Base-by-base conservation (phyloP, 177 flowering plant species). In the Vitis hybrid region DNA sequence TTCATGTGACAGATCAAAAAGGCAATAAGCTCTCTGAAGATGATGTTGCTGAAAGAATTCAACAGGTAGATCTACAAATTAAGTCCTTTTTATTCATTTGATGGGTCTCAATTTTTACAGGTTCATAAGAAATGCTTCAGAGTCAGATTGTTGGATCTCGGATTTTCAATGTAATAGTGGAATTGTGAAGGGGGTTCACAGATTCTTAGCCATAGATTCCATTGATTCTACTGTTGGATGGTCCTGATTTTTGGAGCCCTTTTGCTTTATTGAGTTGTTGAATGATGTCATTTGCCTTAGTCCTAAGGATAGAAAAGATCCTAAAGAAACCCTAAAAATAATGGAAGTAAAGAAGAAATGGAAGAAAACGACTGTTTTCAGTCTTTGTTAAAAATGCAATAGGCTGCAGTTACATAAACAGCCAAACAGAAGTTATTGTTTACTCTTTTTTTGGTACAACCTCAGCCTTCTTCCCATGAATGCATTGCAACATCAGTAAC, bases 1-100 rank as follows among this genome's bases (percentile, higher is more conserved):
- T 93, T 76, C 88, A 93, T 82, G 98, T 93, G 5, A 87, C 90
- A 4, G 96, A 93, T 82, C 86, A 82, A 54, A 70, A 79, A 61
- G 94, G 98, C 19, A 89, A 91, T 60, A 91, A 91, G 83, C 78
- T 90, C 1, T 73, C 76, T 40, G 90, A 90, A 66, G 87, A 81
- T 24, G 79, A 78, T 66, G 85, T 92, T 11, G 80, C 87, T 48
- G 89, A 86, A 68, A 77, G 76, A 57, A 89, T 93, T 78, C 90
- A 87, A 72, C 82, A 88, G 93, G 98, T 93, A 79, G 24, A 75
- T 72, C 74, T 71, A 35, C 65, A 11, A 35, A 74, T 56, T 32
- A 32, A 27, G 15, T 32, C 64, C 52, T 19, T 50, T 77, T 21
- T 60, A 19, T 60, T 72, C 55, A 52, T 60, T 46, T 54, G 62